Evolutionary conservation across 768 basidiomycete species (phyloP).

Genomic region (Tricholoma matsutake): DNA sequence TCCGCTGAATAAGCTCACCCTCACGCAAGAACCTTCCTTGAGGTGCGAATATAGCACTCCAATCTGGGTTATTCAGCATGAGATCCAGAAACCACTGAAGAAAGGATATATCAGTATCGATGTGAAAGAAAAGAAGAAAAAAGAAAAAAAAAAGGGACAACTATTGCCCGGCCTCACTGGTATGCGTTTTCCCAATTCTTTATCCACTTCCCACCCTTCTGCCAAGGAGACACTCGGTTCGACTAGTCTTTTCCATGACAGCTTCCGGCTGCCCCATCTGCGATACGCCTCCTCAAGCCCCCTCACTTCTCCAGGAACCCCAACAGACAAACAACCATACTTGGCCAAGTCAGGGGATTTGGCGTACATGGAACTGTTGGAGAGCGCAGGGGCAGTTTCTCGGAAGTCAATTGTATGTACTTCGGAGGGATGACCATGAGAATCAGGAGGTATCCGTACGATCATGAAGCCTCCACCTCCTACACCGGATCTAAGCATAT

Average conservation of each 20-base stretch:
- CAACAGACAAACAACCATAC: constrained; percentile 84
- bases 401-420: constrained; percentile 83
- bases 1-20: constrained; percentile 71
- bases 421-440: constrained; percentile 43
- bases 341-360: constrained; percentile 48
- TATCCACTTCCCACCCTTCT: constrained; percentile 73
- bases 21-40: constrained; percentile 64
- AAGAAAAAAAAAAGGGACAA: too few species aligned
- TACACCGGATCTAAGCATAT: constrained; percentile 59
- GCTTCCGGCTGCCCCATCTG: constrained; percentile 61
- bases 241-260: constrained; percentile 81
- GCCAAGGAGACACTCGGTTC: constrained; percentile 75
- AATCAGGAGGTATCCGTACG: constrained; percentile 63
- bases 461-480: constrained; percentile 91
- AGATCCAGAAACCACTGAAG: constrained; percentile 45
- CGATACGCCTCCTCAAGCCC: constrained; percentile 83
- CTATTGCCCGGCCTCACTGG: constrained; percentile 43
- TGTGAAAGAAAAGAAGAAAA: too few species aligned
- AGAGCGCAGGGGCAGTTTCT: constrained; percentile 74
- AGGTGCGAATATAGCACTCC: constrained; percentile 83
- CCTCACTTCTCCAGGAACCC: constrained; percentile 86
- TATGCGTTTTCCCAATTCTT: constrained; percentile 72
- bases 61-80: constrained; percentile 68
- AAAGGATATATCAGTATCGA: neutral
- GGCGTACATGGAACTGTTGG: constrained; percentile 77